Evolutionary conservation across 164 flowering plant genomes (phyloP).

Genomic region (Macadamia integrifolia): DNA sequence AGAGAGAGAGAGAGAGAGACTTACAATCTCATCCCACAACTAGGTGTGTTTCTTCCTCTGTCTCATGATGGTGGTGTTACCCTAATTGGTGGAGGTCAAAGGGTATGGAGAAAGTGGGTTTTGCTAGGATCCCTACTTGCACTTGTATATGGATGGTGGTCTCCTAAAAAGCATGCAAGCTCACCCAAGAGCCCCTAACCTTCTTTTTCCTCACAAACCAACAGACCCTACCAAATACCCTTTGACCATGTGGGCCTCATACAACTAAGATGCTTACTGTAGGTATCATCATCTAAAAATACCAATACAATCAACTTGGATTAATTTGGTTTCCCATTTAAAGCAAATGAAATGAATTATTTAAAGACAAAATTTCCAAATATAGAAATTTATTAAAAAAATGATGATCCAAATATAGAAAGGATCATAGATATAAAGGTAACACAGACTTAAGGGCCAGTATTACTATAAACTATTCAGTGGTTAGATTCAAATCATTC

Average conservation of each 20-base stretch:
- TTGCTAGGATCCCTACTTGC: constrained; percentile 9
- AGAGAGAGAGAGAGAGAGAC: too few relatives aligned
- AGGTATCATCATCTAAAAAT: background rate
- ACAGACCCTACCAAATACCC: background rate
- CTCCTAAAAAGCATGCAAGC: constrained; percentile 3
- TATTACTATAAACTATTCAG: background rate
- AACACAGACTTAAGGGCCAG: too few relatives aligned
- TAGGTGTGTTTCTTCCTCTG: background rate
- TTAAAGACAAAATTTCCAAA: too few relatives aligned
- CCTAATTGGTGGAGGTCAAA: constrained; percentile 28
- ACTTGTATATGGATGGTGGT: constrained; percentile 9
- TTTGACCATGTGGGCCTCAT: background rate
- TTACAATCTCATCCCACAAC: too few relatives aligned
- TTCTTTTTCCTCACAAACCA: background rate
- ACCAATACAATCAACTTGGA: too few relatives aligned
- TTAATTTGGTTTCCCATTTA: too few relatives aligned
- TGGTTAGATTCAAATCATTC: background rate
- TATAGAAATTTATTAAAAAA: too few relatives aligned
- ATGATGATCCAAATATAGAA: background rate
- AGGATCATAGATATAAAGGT: too few relatives aligned
- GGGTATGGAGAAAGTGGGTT: constrained; percentile 19
- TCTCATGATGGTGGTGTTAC: constrained; percentile 21
- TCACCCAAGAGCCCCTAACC: constrained; percentile 22
- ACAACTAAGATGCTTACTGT: background rate
- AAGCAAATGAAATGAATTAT: too few relatives aligned